A percentile compares a stretch with the other conserved stretches of the same genome.
Conservation (phyloP, 331 rosid species). For the Rhamnella rubrinervis region DNA sequence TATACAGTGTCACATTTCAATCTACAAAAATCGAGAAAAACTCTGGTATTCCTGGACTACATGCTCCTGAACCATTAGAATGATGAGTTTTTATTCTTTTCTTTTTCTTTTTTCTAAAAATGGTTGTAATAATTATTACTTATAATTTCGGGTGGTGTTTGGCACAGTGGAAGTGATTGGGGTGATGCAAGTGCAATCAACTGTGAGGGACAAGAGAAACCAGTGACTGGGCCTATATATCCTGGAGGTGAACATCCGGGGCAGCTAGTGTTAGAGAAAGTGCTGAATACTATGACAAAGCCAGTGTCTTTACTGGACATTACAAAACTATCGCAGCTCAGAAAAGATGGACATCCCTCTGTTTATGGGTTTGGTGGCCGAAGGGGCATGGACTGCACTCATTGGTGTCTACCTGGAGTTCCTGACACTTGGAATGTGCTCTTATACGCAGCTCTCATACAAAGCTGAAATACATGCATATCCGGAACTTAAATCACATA, state of each 20-base stretch:
- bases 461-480: not conserved
- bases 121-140: too few relatives aligned
- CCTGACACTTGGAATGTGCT: constrained; percentile 67
- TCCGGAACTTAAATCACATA: too few relatives aligned
- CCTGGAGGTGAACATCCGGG: constrained; percentile 50
- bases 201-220: constrained; percentile 39
- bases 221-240: constrained; percentile 20
- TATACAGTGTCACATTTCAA: too few relatives aligned
- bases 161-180: constrained; percentile 45
- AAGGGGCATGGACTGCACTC: constrained; percentile 56
- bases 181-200: constrained; percentile 17
- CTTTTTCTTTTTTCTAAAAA: too few relatives aligned
- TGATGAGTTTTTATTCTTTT: too few relatives aligned
- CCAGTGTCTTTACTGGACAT: constrained; percentile 49
- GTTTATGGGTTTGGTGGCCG: constrained; percentile 54
- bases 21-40: too few relatives aligned
- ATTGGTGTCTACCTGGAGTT: constrained; percentile 73
- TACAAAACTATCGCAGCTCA: constrained; percentile 48
- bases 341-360: constrained; percentile 69
- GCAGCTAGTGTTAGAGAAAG: constrained; percentile 42
- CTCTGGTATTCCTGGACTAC: too few relatives aligned
- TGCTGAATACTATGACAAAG: constrained; percentile 33
- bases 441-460: constrained; percentile 40
- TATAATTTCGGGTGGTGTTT: not conserved
- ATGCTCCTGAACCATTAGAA: too few relatives aligned